Evolutionary conservation across 768 basidiomycete genomes (phyloP), one percentile per base, ranked within the genome.

Genomic region (Pisolithus marmoratus): DNA sequence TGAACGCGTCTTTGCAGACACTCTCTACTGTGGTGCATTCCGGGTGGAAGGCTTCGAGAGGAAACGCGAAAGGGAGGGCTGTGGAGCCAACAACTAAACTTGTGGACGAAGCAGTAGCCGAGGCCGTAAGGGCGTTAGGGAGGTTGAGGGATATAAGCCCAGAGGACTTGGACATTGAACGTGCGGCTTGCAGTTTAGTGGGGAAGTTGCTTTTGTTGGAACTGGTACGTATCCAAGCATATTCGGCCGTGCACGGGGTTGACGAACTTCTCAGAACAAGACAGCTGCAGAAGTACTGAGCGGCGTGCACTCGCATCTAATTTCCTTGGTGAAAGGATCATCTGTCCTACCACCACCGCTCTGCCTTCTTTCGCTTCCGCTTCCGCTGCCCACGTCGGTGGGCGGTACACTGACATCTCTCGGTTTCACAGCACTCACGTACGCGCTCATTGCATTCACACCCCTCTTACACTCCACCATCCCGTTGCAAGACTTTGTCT

Each of bases 181-280:
- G 84, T 36, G 87, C 86, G 2, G 89, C 85, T 1, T 75, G 76
- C 46, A 83, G 83, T 52, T 68, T 90, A 5, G 61, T 82, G 6
- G 84, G 80, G 8, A 90, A 89, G 63, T 65, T 91, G 2, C 72
- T 89, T 23, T 59, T 75, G 22, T 62, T 91, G 46, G 85, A 88
- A 57, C 71, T 89, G 81, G 90, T 91, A 60, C 48, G 88, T 75
- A 36, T 12, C 27, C 23, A 36, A 38, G 17, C 20, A 24, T 29
- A 20, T 23, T 15, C 34, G 6, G n/a, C 26, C 38, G 31, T 46
- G 36, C 23, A 26, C 14, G 19, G 54, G 29, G 49, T 26, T 0
- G 23, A 34, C 52, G 22, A 37, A 8, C 19, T 46, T 20, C 34
- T n/a, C 53, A 90, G 88, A 78, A 76, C 58, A 78, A 83, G 26